Conservation (phyloP, 352 stramenopile species). For the Pythium biforme region DNA sequence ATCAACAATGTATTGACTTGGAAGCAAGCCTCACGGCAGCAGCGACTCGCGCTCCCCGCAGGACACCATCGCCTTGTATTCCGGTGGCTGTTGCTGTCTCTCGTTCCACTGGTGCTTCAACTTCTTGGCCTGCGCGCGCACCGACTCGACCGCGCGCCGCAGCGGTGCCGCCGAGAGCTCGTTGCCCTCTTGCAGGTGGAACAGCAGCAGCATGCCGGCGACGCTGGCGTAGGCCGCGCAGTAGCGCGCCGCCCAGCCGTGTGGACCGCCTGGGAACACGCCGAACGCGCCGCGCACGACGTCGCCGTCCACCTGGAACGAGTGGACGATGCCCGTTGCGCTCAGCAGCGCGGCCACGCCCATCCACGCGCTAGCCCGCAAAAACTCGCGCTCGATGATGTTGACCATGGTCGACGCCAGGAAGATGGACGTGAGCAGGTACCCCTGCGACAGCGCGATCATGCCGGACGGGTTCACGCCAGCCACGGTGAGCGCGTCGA, state of each 20-base stretch:
- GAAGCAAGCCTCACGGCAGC: conserved; percentile 4
- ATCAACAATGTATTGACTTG: too few relatives aligned
- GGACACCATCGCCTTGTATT: neutral
- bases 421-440: conserved; percentile 45
- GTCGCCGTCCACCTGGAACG: conserved; percentile 37
- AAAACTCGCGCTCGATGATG: conserved; percentile 51
- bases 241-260: conserved; percentile 29
- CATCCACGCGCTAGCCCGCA: conserved; percentile 40
- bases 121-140: neutral
- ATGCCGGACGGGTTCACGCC: conserved; percentile 41
- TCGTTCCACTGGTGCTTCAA: neutral
- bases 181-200: conserved; percentile 33
- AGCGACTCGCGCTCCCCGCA: conserved; percentile 6
- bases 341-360: conserved; percentile 30
- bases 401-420: conserved; percentile 47
- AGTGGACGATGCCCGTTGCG: conserved; percentile 37
- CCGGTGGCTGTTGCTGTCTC: neutral
- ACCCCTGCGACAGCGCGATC: conserved; percentile 42
- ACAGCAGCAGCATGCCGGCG: conserved; percentile 27
- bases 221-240: conserved; percentile 18
- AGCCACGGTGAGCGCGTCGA: conserved; percentile 26
- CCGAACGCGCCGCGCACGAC: conserved; percentile 30
- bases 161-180: conserved; percentile 20
- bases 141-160: neutral
- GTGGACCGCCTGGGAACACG: conserved; percentile 25